Base-by-base conservation (phyloP, 163 green algal species). In the Smithsoniella earleae region DNA sequence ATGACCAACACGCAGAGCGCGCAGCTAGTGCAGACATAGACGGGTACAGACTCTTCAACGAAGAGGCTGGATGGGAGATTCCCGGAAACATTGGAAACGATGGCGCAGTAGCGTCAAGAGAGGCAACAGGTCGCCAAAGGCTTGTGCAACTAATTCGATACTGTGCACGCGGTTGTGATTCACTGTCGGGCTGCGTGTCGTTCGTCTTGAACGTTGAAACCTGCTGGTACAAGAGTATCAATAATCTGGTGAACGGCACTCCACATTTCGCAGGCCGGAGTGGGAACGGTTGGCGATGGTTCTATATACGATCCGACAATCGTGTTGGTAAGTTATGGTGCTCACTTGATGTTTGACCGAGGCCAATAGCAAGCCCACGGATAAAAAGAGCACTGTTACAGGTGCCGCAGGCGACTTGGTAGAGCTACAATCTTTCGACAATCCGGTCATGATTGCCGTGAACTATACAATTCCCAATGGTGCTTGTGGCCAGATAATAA, bases 31-130 rank as follows among this genome's bases (percentile, higher is more conserved):
- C 58, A 69, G 58, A 69, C 58, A 69, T 69, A 30, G 27, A 16
- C 1, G 58, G 58, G 30, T 69, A 69, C 25, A 31, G 16, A 16
- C 27, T 69, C 30, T 30, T 43, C 8, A 25, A 25, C 16, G n/a
- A 69, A 0, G 58, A 69, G 16, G 58, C 58, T 40, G 58, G 58
- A 37, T 69, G 58, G 58, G 58, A 69, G 38, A 31, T 69, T 3
- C 58, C 58, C 27, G 58, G 58, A 13, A 69, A 69, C 25, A 69
- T 69, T 69, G 58, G 58, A 13, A 69, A 13, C 10, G 10, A 49
- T 49, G 13, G 13, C 13, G 40, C 40, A 13, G 40, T 49, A 10
- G 40, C 40, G 13, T 10, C 10, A 49, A 49, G 40, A 10, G 13
- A 13, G 25, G 58, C 31, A 33, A 34, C 58, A 38, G 34, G 58